phyloP scores from a whole-genome alignment of 768 basidiomycete genomes.

The Termitomyces sp. region DNA sequence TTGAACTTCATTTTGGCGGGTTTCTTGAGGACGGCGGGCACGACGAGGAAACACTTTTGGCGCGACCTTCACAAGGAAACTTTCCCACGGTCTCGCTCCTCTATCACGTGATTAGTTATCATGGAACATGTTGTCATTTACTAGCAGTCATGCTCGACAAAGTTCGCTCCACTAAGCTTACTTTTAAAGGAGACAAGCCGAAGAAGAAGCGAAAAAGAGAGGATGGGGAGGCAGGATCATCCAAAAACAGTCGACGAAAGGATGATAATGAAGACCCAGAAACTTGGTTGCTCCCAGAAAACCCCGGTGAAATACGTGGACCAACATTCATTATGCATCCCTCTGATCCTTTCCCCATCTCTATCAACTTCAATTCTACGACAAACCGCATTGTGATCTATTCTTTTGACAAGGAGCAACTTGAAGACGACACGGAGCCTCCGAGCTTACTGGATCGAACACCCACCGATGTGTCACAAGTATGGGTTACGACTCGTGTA shows the following conservation, averaged over 20 bases:
- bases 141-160: conserved; percentile 26
- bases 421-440: conserved; percentile 40
- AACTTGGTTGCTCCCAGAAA: conserved; percentile 75
- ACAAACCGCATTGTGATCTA: conserved; percentile 68
- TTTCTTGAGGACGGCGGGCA: conserved; percentile 58
- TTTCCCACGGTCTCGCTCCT: conserved; percentile 32
- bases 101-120: conserved; percentile 25
- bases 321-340: conserved; percentile 86
- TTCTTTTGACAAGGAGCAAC: conserved; percentile 53
- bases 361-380: conserved; percentile 73
- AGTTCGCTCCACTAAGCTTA: conserved; percentile 70
- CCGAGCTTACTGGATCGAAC: conserved; percentile 54
- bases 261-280: conserved; percentile 64
- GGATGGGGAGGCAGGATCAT: conserved; percentile 40
- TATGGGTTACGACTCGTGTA: conserved; percentile 87
- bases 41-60: conserved; percentile 38
- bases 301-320: conserved; percentile 70
- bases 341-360: conserved; percentile 73
- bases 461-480: conserved; percentile 81
- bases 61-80: conserved; percentile 12
- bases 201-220: conserved; percentile 80
- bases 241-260: conserved; percentile 42
- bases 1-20: conserved; percentile 70
- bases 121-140: neutral
- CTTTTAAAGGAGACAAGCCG: conserved; percentile 84